Conservation (phyloP, 371 early-diverging fungal species). For the Mortierella sp. region DNA sequence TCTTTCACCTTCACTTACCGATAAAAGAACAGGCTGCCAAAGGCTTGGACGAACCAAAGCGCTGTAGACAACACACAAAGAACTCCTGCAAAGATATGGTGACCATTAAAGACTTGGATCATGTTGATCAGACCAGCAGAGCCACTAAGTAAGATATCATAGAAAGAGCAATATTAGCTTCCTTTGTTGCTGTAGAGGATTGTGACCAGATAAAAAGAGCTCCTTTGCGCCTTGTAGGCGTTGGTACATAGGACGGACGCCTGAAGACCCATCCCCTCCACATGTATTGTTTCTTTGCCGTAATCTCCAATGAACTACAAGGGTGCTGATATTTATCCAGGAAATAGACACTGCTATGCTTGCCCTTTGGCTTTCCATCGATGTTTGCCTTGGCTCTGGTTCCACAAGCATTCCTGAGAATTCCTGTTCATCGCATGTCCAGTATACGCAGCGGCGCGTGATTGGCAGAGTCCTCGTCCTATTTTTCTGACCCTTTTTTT, state of each 20-base stretch:
- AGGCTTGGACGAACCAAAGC: constrained; percentile 68
- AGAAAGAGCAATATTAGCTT: background rate
- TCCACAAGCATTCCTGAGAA: too few relatives aligned
- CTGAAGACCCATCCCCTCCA: too few relatives aligned
- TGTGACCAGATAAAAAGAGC: background rate
- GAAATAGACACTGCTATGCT: background rate
- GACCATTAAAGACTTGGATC: constrained; percentile 75
- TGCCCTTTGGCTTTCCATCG: background rate
- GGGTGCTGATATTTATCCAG: too few relatives aligned
- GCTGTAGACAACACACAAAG: constrained; percentile 76
- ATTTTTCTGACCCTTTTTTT: too few relatives aligned
- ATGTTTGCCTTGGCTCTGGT: background rate
- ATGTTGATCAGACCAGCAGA: constrained; percentile 86
- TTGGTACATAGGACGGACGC: too few relatives aligned
- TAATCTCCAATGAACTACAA: too few relatives aligned
- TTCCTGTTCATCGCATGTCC: background rate
- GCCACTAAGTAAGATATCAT: constrained; percentile 60
- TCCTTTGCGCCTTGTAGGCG: too few relatives aligned
- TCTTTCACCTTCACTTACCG: too few relatives aligned
- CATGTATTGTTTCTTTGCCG: too few relatives aligned
- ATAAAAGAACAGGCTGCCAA: constrained; percentile 33
- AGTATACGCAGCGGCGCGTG: background rate
- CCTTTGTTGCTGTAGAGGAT: background rate
- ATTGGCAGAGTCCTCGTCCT: too few relatives aligned
- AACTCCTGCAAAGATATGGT: constrained; percentile 73